Evolutionary conservation across 768 basidiomycete genomes (phyloP), one percentile per base, ranked within the genome.

Genomic region (Auricularia auricula-judae): DNA sequence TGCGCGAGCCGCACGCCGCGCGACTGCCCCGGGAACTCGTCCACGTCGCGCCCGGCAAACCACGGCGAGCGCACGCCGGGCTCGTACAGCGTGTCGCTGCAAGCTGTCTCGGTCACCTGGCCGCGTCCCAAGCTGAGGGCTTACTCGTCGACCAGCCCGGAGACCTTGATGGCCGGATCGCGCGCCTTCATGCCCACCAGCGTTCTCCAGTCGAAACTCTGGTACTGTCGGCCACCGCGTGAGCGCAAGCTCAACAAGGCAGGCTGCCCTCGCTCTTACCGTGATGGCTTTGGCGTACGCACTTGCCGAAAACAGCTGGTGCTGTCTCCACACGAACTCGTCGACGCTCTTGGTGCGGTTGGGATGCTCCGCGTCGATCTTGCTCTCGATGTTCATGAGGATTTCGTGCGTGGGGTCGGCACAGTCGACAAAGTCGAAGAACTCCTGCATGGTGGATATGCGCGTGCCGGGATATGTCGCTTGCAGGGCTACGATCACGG

Each of bases 141-240:
- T 70, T 70, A 87, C 85, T 82, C 80, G 43, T 86, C 81, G 65
- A 87, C 79, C 34, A 92, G 78, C 29, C 91, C 90, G 3, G 87
- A 83, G 3, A 79, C 86, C 7, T 76, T 69, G 34, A 91, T 77
- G 18, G 68, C 71, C 7, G 84, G 80, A 67, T 89, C 84, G n/a
- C 84, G 73, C 67, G 81, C 84, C 81, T 87, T 88, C 86, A 91
- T 90, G 29, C 75, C 80, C 61, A 88, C 72, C 14, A 92, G 72
- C 14, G 88, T 86, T 68, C 89, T 79, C 90, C 91, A 92, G 71
- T 90, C 86, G 68, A 91, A 90, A 69, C 87, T 88, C 76, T 93
- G 88, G 67, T 83, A 89, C 88, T 90, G 67, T 5, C 29, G 56
- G 3, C 8, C 14, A 0, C 5, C 47, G 56, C 3, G 33, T 14